Base-by-base conservation (phyloP, 2,329 filamentous ascomycete species). In the Elsinoe ampelina region DNA sequence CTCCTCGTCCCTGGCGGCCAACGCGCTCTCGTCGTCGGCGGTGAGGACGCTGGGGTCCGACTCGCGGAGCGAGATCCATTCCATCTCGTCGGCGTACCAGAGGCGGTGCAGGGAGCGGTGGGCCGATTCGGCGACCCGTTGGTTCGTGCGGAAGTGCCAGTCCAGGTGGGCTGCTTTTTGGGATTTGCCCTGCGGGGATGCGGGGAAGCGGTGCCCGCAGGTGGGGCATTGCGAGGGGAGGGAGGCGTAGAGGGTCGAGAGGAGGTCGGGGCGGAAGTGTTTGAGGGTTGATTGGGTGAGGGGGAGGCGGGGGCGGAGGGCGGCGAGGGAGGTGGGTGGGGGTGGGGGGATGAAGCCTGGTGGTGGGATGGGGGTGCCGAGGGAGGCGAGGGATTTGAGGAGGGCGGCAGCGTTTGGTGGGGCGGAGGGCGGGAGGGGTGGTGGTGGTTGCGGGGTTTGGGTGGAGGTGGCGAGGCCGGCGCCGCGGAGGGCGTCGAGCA, bases 101-200 rank as follows among this genome's bases (percentile, higher is more conserved):
- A 89, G 95, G 34, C 93, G 85, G 67, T 95, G 91, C 64, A 95
- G 87, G 32, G 88, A 90, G 60, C 89, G 82, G 68, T 89, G 92
- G 19, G 62, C 59, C 12, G 87, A 85, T 63, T 97, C 92, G 2
- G 84, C 84, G 72, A 95, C 89, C 45, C 90, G 85, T 66, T 91
- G 87, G 66, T 96, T 92, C 20, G 92, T 91, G 57, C 86, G 85
- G 74, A 98, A 98, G 71, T 98, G 93, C 93, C 93, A 98, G 72
- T 98, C 93, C 77, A 98, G 85, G 68, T 98, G 93, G 2, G 86
- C 83, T 20, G 85, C 88, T 74, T 97, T 97, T 75, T 87, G 87
- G 67, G 85, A 84, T 65, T 83, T 87, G 11, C 92, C 92, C 61
- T 87, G 83, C 11, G 84, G 82, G 50, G 88, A 87, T 3, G 81